Percentiles rank a stretch among this genome's conserved stretches.
Conservation (phyloP, 768 basidiomycete species). For the Tulasnella sp. region DNA sequence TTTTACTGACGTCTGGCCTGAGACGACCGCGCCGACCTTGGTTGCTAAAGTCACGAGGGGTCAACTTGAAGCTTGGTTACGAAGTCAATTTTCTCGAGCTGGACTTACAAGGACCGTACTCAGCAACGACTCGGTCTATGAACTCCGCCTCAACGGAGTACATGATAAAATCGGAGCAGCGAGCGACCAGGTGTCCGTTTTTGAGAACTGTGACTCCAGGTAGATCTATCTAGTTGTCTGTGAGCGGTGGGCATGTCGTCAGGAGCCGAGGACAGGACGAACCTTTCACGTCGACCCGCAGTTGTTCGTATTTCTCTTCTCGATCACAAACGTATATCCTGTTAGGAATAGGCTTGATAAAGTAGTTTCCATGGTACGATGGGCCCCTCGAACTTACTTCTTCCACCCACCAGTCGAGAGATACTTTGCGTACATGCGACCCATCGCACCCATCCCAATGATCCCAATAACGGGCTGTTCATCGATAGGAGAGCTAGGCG, state of each 20-base stretch:
- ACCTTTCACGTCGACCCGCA: slow-evolving; percentile 60
- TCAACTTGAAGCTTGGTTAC: neutral
- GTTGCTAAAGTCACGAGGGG: slow-evolving; percentile 50
- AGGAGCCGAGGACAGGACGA: slow-evolving; percentile 18
- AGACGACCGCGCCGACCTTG: slow-evolving; percentile 83
- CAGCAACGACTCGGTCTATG: slow-evolving; percentile 70
- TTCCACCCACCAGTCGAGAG: slow-evolving; percentile 77
- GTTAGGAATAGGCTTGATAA: slow-evolving; percentile 8
- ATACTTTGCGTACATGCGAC: slow-evolving; percentile 80
- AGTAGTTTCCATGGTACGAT: neutral
- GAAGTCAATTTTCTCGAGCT: neutral
- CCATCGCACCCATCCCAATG: slow-evolving; percentile 98
- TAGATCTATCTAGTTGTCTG: slow-evolving; percentile 34
- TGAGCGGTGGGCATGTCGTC: neutral
- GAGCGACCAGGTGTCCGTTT: slow-evolving; percentile 84
- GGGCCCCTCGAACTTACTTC: slow-evolving; percentile 45
- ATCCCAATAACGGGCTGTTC: slow-evolving; percentile 76
- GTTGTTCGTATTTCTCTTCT: slow-evolving; percentile 58
- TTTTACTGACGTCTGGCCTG: slow-evolving; percentile 96
- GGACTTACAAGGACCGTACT: slow-evolving; percentile 84
- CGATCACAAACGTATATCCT: slow-evolving; percentile 89
- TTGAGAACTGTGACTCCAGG: slow-evolving; percentile 57
- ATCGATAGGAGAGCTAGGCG: slow-evolving; percentile 34
- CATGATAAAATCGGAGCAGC: slow-evolving; percentile 86
- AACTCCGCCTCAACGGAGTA: slow-evolving; percentile 93